Evolutionary conservation across 495 filamentous ascomycete species (phyloP), one percentile per base, ranked within the genome.

Genomic region (Bathelium albidoporum): DNA sequence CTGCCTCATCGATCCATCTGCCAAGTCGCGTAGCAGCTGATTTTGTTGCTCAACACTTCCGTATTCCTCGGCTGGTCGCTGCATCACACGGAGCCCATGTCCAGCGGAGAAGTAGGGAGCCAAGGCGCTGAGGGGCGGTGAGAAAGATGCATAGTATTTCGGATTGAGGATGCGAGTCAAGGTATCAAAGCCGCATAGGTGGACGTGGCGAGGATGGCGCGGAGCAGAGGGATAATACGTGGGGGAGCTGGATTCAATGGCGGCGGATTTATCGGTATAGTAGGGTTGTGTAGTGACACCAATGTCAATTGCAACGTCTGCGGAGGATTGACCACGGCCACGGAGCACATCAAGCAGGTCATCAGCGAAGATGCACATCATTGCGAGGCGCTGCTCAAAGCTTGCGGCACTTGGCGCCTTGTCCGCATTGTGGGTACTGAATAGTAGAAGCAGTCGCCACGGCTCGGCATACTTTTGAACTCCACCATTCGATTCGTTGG

Each of bases 391-490:
- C 66, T 96, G 85, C 65, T 88, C 86, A 68, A 96, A 96, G 0
- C 79, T 70, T 1, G 91, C 91, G 0, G 93, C 89, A 64, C 89
- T 90, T 31, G 89, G 80, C 11, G 89, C 85, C 70, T 98, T 98
- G 71, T 98, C 93, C 1, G 92, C 93, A 80, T 98, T 98, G 65
- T 93, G 87, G 31, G 89, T 89, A 0, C 90, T 87, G 24, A 97
- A 86, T 0, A 98, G 80, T 0, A 98, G 80, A 1, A 98, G 76
- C 1, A 97, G 70, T 0, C 89, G 81, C 20, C 81, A 75, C 1
- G 77, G 74, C 32, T 32, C 43, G 0, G 65, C 55, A 43, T 58
- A 62, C 22, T 41, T 20, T 16, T 9, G 49, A 2, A 2, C 24
- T 10, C 49, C 49, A 7, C 7, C 49, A 55, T 55, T 29, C 34